Conservation (phyloP, 371 early-diverging fungal genomes). For the Rhizopus arrhizus region DNA sequence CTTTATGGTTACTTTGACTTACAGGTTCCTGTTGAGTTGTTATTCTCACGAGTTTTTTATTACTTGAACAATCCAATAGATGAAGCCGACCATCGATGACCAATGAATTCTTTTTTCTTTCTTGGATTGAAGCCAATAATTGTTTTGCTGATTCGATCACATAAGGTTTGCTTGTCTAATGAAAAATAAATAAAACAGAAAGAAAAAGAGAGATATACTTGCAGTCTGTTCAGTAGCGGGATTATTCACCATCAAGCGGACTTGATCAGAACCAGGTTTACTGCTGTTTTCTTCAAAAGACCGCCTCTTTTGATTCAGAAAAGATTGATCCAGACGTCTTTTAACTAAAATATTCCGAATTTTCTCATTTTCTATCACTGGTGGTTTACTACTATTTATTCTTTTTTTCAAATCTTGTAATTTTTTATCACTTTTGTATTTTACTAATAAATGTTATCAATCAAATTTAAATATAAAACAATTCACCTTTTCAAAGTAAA, state of each 20-base stretch:
- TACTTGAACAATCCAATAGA: neutral
- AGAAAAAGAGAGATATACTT: too few relatives aligned
- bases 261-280: too few relatives aligned
- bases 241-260: too few relatives aligned
- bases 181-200: too few relatives aligned
- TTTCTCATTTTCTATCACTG: neutral
- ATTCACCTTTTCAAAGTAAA: neutral
- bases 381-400: neutral
- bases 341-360: neutral
- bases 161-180: too few relatives aligned
- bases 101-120: constrained; percentile 21
- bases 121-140: constrained; percentile 19
- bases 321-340: neutral
- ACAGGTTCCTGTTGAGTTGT: too few relatives aligned
- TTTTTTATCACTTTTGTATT: neutral
- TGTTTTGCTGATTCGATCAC: constrained; percentile 28
- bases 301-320: neutral
- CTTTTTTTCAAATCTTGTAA: neutral
- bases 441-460: neutral
- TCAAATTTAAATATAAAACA: neutral
- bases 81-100: constrained; percentile 5
- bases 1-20: neutral
- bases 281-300: neutral
- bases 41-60: too few relatives aligned
- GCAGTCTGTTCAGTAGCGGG: too few relatives aligned